Evolutionary conservation across 2,329 filamentous ascomycete species (phyloP).

Genomic region (Pseudogymnoascus pannorum): DNA sequence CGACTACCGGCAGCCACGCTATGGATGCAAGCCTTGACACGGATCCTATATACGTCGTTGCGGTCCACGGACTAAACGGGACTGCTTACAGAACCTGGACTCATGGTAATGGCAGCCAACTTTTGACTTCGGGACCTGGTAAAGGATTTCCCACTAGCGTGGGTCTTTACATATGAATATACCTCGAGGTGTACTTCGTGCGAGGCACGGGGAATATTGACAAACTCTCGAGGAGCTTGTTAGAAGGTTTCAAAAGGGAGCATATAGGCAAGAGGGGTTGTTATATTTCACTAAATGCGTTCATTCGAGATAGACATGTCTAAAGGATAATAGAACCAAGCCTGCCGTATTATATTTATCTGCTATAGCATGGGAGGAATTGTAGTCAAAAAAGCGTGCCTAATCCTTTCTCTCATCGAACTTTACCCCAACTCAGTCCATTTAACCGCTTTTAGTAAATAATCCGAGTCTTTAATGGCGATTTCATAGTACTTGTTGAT

Average conservation of each 20-base stretch:
- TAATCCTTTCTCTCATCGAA: too few relatives aligned
- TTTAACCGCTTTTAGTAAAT: too few relatives aligned
- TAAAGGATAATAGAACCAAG: slow-evolving; percentile 5
- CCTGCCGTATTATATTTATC: slow-evolving; percentile 15
- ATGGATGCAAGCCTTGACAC: background rate
- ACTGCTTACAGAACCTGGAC: slow-evolving; percentile 22
- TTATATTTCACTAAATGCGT: background rate
- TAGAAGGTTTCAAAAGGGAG: slow-evolving; percentile 13
- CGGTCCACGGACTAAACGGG: slow-evolving; percentile 16
- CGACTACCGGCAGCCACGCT: background rate
- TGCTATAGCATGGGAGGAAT: slow-evolving; percentile 18
- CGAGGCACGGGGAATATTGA: slow-evolving; percentile 14
- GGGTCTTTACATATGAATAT: slow-evolving; percentile 22
- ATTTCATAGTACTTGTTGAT: too few relatives aligned
- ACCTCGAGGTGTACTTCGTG: slow-evolving; percentile 15
- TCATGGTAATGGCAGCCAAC: slow-evolving; percentile 11
- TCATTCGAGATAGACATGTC: background rate
- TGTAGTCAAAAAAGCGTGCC: slow-evolving; percentile 15
- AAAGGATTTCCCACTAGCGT: slow-evolving; percentile 16
- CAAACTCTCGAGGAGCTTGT: slow-evolving; percentile 13
- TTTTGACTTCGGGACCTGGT: slow-evolving; percentile 21
- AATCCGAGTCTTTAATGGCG: too few relatives aligned
- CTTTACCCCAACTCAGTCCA: too few relatives aligned
- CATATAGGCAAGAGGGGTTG: background rate
- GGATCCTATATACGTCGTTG: slow-evolving; percentile 14